These are phyloP conservation scores for Exophiala bonariae DNA, from an alignment of 2,329 filamentous ascomycete genomes.

Conservation along the genomic window DNA sequence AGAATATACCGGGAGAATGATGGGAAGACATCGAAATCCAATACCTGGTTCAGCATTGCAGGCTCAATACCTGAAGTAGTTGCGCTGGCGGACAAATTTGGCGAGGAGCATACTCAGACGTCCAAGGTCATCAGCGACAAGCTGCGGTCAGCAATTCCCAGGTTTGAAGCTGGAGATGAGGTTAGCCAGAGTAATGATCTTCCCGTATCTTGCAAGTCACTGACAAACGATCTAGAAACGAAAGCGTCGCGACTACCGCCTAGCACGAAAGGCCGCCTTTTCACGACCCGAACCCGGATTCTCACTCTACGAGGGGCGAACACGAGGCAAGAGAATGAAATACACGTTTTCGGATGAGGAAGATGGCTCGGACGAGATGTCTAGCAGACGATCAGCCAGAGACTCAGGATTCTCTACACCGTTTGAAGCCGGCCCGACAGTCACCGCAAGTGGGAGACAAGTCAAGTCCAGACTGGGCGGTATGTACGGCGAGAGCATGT, in stretches of 20 bases:
- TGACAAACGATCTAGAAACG: slow-evolving; percentile 68
- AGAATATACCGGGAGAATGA: slow-evolving; percentile 93
- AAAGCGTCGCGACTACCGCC: slow-evolving; percentile 85
- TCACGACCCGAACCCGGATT: slow-evolving; percentile 83
- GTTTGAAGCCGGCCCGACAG: slow-evolving; percentile 64
- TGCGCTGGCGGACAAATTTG: slow-evolving; percentile 72
- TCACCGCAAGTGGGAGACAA: slow-evolving; percentile 85
- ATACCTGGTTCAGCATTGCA: slow-evolving; percentile 91
- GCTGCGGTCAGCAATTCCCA: slow-evolving; percentile 76
- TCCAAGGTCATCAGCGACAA: slow-evolving; percentile 75
- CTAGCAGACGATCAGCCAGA: slow-evolving; percentile 63
- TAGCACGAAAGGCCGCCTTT: slow-evolving; percentile 82
- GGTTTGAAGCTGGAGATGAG: slow-evolving; percentile 92
- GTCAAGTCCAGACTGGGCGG: slow-evolving; percentile 59
- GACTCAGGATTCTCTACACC: slow-evolving; percentile 74
- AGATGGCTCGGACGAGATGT: slow-evolving; percentile 62
- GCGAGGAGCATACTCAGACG: slow-evolving; percentile 71
- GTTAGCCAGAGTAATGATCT: slow-evolving; percentile 46
- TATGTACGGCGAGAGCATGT: slow-evolving; percentile 55
- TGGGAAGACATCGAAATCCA: slow-evolving; percentile 65
- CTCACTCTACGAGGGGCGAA: slow-evolving; percentile 93
- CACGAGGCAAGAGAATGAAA: slow-evolving; percentile 90
- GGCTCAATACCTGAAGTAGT: slow-evolving; percentile 85
- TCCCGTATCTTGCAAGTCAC: slow-evolving; percentile 22
- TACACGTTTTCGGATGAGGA: slow-evolving; percentile 91